These are phyloP conservation scores for Talaromyces trachyspermus DNA, from an alignment of 495 filamentous ascomycete genomes.

Conservation along the genomic window DNA sequence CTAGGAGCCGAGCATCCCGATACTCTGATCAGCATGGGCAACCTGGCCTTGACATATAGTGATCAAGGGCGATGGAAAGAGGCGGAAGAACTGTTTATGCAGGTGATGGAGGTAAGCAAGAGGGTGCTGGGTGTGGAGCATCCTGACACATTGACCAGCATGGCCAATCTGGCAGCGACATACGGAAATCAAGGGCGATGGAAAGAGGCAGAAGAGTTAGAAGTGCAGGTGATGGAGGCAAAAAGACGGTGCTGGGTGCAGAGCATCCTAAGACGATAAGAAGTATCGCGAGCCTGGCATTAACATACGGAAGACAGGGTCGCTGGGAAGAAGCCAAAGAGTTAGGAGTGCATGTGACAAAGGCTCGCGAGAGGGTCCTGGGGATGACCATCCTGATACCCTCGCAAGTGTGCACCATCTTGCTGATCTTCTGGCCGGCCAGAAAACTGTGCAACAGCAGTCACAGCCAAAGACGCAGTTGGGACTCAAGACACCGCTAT, in stretches of 20 bases:
- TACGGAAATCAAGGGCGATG: constrained; percentile 5
- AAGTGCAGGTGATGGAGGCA: constrained; percentile 14
- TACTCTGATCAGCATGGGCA: constrained; percentile 30
- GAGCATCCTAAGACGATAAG: constrained; percentile 26
- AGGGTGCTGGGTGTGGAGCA: constrained; percentile 26
- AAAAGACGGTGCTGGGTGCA: constrained; percentile 19
- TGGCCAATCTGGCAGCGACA: constrained; percentile 19
- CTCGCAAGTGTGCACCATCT: no score
- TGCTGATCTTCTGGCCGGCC: no score
- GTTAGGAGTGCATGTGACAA: no score
- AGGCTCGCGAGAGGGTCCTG: no score
- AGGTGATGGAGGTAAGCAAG: constrained; percentile 16
- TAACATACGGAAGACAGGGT: constrained; percentile 7
- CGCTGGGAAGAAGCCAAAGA: no score
- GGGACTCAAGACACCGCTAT: no score
- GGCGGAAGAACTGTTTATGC: no score
- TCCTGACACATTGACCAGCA: constrained; percentile 25
- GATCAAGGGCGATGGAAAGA: constrained; percentile 16
- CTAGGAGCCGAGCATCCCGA: constrained; percentile 28
- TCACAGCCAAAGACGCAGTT: no score
- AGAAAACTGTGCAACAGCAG: no score
- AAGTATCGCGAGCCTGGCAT: constrained; percentile 25
- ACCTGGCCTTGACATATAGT: no score
- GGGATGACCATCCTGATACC: no score
- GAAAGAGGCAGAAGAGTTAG: constrained; percentile 8